phyloP scores from a whole-genome alignment of 495 filamentous ascomycete genomes.

The Coniosporium apollinis region DNA sequence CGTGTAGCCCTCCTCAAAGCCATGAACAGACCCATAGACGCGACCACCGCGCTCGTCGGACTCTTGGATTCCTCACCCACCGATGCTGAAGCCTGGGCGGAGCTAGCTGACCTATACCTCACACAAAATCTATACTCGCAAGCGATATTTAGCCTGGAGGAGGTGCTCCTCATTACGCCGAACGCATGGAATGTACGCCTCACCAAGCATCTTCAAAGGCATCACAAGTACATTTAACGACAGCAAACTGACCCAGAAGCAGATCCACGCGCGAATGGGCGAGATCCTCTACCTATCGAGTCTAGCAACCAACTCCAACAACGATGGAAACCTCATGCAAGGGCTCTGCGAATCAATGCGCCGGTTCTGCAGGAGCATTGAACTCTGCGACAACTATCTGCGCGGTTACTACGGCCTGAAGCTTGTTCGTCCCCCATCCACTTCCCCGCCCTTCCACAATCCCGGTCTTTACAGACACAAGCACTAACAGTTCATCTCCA shows the following conservation, averaged over 20 bases:
- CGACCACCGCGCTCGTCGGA: constrained; percentile 52
- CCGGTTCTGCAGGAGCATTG: constrained; percentile 75
- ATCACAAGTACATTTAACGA: no score
- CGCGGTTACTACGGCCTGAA: constrained; percentile 85
- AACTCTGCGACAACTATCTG: constrained; percentile 84
- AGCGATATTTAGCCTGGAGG: constrained; percentile 78
- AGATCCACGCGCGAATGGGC: constrained; percentile 79
- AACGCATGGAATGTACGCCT: constrained; percentile 82
- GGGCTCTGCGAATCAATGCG: constrained; percentile 54
- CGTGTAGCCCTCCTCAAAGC: constrained; percentile 64
- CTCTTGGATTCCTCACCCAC: constrained; percentile 72
- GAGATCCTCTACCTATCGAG: constrained; percentile 63
- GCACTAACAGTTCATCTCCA: constrained; percentile 1
- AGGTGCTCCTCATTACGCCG: constrained; percentile 72
- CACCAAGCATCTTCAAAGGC: neutral
- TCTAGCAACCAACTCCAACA: neutral
- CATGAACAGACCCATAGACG: constrained; percentile 48
- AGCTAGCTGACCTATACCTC: constrained; percentile 74
- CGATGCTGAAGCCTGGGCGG: constrained; percentile 87
- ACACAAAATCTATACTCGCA: constrained; percentile 58
- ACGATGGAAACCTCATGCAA: constrained; percentile 26
- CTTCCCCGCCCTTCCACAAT: no score
- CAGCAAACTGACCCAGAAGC: constrained; percentile 1
- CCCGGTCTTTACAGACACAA: neutral
- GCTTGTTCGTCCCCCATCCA: constrained; percentile 41